A percentile compares a stretch with the other conserved stretches of the same genome.
phyloP scores from a whole-genome alignment of 139 green algal species.

The Coelastrella sp. region DNA sequence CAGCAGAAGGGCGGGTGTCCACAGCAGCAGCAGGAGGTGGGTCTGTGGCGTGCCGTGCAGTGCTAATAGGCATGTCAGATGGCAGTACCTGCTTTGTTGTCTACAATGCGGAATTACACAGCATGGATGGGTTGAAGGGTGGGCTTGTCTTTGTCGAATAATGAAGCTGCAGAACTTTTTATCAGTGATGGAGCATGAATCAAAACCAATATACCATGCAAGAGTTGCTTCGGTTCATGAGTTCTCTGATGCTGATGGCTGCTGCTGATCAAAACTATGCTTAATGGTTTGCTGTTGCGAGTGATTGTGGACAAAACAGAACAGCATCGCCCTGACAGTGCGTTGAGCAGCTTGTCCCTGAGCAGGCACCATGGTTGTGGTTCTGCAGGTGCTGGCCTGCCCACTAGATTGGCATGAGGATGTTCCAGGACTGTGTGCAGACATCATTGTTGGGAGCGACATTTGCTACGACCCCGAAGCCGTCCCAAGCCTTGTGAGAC shows the following conservation, averaged over 20 bases:
- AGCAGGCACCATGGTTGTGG: background rate
- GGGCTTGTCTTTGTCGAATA: too few relatives aligned
- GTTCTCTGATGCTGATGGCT: too few relatives aligned
- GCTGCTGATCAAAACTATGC: background rate
- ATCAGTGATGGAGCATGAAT: too few relatives aligned
- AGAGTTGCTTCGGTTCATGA: too few relatives aligned
- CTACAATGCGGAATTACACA: too few relatives aligned
- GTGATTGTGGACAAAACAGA: background rate
- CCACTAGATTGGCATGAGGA: conserved; percentile 24
- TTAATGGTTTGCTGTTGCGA: background rate
- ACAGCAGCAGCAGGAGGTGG: background rate
- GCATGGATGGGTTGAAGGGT: too few relatives aligned
- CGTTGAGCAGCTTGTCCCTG: too few relatives aligned
- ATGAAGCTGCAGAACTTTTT: too few relatives aligned
- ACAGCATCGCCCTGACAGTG: too few relatives aligned
- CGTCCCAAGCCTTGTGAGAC: conserved; percentile 25
- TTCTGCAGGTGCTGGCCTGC: conserved; percentile 34
- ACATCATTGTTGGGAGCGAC: conserved; percentile 72
- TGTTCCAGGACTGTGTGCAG: conserved; percentile 44
- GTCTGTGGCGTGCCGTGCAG: background rate
- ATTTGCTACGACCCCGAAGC: conserved; percentile 76
- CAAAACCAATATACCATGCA: too few relatives aligned
- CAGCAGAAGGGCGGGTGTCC: background rate
- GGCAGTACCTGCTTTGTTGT: too few relatives aligned
- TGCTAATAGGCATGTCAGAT: background rate